These are phyloP conservation scores for Pseudocercospora cruenta DNA, from an alignment of 2,329 filamentous ascomycete genomes.

Conservation along the genomic window DNA sequence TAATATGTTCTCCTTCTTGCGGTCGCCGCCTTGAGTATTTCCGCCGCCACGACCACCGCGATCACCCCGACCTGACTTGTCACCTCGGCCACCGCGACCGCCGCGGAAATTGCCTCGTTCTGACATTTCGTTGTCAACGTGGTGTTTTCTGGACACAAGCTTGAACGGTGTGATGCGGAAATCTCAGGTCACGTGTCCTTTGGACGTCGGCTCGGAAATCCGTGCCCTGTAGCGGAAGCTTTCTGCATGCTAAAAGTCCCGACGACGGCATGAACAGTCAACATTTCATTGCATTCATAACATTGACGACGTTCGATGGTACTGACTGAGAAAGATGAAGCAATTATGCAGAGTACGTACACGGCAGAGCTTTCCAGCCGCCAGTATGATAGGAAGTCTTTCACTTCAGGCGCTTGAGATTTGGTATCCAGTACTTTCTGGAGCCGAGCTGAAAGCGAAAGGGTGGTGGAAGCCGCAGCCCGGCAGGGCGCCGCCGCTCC, in stretches of 20 bases:
- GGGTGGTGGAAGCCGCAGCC: background rate
- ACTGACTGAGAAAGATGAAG: too few relatives aligned
- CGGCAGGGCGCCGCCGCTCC: too few relatives aligned
- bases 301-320: too few relatives aligned
- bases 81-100: slow-evolving; percentile 39
- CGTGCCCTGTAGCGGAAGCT: background rate
- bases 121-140: slow-evolving; percentile 49
- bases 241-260: background rate
- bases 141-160: slow-evolving; percentile 1
- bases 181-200: background rate
- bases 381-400: too few relatives aligned
- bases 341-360: too few relatives aligned
- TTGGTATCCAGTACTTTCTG: background rate
- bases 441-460: background rate
- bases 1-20: slow-evolving; percentile 98
- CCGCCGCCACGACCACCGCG: slow-evolving; percentile 45
- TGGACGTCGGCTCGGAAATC: background rate
- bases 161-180: background rate
- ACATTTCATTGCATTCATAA: too few relatives aligned
- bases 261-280: background rate
- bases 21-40: slow-evolving; percentile 51
- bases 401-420: background rate
- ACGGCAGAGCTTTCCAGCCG: too few relatives aligned
- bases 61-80: slow-evolving; percentile 46
- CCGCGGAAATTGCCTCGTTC: slow-evolving; percentile 59